Evolutionary conservation across 139 green algal species (phyloP).

Genomic region (Asterochloris erici): DNA sequence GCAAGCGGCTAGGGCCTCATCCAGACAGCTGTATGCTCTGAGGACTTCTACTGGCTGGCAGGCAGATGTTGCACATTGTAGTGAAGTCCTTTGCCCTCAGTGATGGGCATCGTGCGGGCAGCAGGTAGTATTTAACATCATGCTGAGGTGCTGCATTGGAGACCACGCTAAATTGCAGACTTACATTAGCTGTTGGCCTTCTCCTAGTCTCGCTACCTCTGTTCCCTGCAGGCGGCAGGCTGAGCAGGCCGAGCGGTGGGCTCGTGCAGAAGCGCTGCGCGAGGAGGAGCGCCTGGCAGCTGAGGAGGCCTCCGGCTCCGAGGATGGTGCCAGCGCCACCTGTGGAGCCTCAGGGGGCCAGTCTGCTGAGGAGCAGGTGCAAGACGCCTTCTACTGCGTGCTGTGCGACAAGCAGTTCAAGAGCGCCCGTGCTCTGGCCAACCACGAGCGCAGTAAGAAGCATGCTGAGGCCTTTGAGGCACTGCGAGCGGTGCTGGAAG

Average conservation of each 20-base stretch:
- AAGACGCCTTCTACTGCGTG: slow-evolving; percentile 67
- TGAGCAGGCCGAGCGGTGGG: slow-evolving; percentile 35
- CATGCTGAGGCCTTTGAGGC: slow-evolving; percentile 5
- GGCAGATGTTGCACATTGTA: too few relatives aligned
- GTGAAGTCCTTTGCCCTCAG: too few relatives aligned
- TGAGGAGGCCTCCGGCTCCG: slow-evolving; percentile 10
- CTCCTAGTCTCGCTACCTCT: not conserved
- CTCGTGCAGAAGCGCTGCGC: slow-evolving; percentile 4
- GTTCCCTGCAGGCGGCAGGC: slow-evolving; percentile 25
- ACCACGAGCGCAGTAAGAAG: slow-evolving; percentile 68
- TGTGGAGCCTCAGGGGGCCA: not conserved
- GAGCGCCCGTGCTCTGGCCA: slow-evolving; percentile 70
- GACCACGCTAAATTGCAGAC: too few relatives aligned
- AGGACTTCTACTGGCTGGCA: too few relatives aligned
- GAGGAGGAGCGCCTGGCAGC: not conserved
- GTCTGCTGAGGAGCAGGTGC: slow-evolving; percentile 15
- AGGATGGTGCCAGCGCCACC: slow-evolving; percentile 25
- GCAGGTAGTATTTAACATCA: too few relatives aligned
- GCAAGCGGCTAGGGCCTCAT: too few relatives aligned
- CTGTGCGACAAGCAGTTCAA: slow-evolving; percentile 92
- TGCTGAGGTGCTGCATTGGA: too few relatives aligned
- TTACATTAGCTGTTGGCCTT: too few relatives aligned
- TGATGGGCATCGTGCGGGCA: too few relatives aligned
- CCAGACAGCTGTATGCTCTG: too few relatives aligned
- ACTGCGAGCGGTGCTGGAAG: slow-evolving; percentile 4